A percentile compares a stretch with the other conserved stretches of the same genome.
Conservation (phyloP, 2,329 filamentous ascomycete species). For the Phyllosticta paracitricarpa region DNA sequence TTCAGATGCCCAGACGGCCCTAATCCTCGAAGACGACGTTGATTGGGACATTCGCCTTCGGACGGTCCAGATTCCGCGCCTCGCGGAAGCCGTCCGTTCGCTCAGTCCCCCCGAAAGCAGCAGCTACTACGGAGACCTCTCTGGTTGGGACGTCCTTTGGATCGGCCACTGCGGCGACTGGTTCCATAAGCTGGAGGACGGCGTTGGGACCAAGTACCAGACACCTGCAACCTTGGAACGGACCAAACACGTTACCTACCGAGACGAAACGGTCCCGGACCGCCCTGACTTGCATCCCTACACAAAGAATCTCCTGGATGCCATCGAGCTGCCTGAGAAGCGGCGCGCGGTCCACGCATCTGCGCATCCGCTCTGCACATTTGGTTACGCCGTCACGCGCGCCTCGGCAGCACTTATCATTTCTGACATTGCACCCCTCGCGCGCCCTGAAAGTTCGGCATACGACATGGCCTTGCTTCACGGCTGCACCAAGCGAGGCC, state of each 20-base stretch:
- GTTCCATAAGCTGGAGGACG: constrained; percentile 20
- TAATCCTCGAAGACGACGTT: constrained; percentile 37
- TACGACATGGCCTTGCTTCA: constrained; percentile 31
- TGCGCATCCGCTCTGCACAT: constrained; percentile 34
- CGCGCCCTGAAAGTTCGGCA: constrained; percentile 13
- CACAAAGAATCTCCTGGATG: constrained; percentile 27
- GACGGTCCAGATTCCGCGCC: constrained; percentile 31
- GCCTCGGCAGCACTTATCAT: constrained; percentile 22
- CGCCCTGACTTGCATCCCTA: constrained; percentile 29
- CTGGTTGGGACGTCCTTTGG: constrained; percentile 34
- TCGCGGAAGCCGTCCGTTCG: constrained; percentile 29
- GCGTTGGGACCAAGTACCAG: constrained; percentile 11
- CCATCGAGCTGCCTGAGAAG: constrained; percentile 27
- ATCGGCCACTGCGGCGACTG: constrained; percentile 37
- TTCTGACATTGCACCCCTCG: constrained; percentile 23
- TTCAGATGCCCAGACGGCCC: constrained; percentile 30
- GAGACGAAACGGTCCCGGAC: constrained; percentile 27
- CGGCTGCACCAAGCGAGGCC: constrained; percentile 25
- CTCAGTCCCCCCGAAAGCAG: constrained; percentile 17
- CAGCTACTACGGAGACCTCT: constrained; percentile 31
- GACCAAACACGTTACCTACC: constrained; percentile 25
- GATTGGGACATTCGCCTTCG: constrained; percentile 37
- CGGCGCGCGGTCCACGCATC: constrained; percentile 31
- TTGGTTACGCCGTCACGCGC: constrained; percentile 30
- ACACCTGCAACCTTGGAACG: constrained; percentile 20